Evolutionary conservation across 1,284 basidiomycete genomes (phyloP).

Genomic region (Cutaneotrichosporon daszewskae): DNA sequence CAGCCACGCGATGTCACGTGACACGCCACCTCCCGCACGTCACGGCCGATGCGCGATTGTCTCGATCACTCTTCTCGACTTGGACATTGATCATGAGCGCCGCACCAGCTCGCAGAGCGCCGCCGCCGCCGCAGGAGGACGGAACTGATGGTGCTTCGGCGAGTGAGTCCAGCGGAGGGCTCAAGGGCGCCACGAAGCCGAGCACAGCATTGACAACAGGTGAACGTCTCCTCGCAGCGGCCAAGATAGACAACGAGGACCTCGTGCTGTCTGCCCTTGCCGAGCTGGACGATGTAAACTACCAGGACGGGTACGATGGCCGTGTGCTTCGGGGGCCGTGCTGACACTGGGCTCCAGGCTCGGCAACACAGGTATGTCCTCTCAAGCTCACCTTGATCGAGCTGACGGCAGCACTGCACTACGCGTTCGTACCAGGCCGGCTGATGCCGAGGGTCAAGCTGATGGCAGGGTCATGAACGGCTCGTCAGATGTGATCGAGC

Average conservation of each 20-base stretch:
- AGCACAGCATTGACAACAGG: constrained; percentile 54
- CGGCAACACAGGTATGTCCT: constrained; percentile 61
- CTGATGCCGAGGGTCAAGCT: background rate
- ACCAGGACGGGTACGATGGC: constrained; percentile 62
- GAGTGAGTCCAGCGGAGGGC: constrained; percentile 39
- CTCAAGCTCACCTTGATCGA: background rate
- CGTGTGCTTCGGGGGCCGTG: background rate
- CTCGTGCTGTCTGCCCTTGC: constrained; percentile 59
- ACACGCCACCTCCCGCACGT: background rate
- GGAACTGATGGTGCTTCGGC: constrained; percentile 38
- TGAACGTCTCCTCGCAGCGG: constrained; percentile 67
- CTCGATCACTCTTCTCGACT: background rate
- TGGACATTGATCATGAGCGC: constrained; percentile 13
- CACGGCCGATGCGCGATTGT: background rate
- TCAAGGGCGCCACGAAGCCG: no score
- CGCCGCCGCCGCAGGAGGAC: constrained; percentile 36
- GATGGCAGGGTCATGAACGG: constrained; percentile 47
- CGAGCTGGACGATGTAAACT: constrained; percentile 64
- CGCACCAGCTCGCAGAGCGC: constrained; percentile 31
- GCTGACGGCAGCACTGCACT: constrained; percentile 61
- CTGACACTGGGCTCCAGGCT: constrained; percentile 51
- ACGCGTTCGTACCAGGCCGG: constrained; percentile 58
- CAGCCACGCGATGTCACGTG: background rate
- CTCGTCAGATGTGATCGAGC: constrained; percentile 62
- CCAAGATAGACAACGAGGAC: constrained; percentile 68